These are phyloP conservation scores for Apiotrichum gracile DNA, from an alignment of 1,284 basidiomycete genomes.

Conservation along the genomic window DNA sequence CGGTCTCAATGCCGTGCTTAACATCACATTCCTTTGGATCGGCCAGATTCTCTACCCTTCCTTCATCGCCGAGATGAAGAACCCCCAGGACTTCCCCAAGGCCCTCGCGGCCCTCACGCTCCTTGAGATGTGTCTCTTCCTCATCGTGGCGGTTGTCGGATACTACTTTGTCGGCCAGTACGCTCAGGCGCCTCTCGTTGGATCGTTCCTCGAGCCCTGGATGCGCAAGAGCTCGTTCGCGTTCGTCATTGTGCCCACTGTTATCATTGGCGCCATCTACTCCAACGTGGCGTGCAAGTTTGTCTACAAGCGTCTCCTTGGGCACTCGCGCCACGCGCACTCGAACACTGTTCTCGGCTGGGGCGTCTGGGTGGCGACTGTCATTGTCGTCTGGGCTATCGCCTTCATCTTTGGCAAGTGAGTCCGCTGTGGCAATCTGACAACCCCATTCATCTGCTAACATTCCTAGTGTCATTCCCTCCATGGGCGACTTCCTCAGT, in stretches of 20 bases:
- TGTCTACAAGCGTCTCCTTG: constrained; percentile 45
- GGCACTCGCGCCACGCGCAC: constrained; percentile 52
- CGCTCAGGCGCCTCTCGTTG: constrained; percentile 43
- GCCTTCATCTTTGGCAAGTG: constrained; percentile 58
- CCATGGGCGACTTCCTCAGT: constrained; percentile 50
- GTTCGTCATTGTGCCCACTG: constrained; percentile 40
- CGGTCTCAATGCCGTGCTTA: constrained; percentile 50
- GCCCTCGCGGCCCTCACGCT: constrained; percentile 48
- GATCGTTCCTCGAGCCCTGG: constrained; percentile 46
- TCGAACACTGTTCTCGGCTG: constrained; percentile 58
- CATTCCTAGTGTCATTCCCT: constrained; percentile 38
- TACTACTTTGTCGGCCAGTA: constrained; percentile 50
- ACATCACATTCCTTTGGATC: constrained; percentile 57
- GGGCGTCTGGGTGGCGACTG: constrained; percentile 56
- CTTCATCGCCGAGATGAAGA: constrained; percentile 49
- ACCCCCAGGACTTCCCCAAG: constrained; percentile 58
- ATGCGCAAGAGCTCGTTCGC: constrained; percentile 52
- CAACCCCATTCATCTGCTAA: background rate
- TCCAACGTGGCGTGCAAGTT: constrained; percentile 40
- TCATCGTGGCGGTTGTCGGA: constrained; percentile 57
- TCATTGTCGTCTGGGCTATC: constrained; percentile 55
- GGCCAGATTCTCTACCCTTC: constrained; percentile 55
- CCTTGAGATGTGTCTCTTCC: constrained; percentile 58
- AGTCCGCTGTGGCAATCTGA: constrained; percentile 11
- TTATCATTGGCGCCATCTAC: constrained; percentile 44